Evolutionary conservation across 2,329 filamentous ascomycete species (phyloP).

Genomic region (Huntiella decipiens): DNA sequence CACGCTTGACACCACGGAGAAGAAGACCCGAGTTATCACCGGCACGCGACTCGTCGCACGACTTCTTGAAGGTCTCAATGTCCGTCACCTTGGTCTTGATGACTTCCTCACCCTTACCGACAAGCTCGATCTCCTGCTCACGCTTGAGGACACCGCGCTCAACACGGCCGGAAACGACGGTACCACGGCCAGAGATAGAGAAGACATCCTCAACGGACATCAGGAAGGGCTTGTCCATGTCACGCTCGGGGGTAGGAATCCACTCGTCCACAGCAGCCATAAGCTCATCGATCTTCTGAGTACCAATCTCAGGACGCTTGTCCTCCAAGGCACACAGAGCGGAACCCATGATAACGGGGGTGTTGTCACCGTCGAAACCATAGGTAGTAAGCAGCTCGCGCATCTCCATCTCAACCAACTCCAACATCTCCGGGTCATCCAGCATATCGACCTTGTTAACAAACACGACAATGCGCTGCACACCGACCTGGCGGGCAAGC

Average conservation of each 20-base stretch:
- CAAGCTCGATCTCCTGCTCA: conserved; percentile 83
- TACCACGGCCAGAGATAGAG: conserved; percentile 83
- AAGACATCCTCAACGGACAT: conserved; percentile 95
- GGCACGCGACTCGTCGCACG: conserved; percentile 85
- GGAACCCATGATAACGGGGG: conserved; percentile 91
- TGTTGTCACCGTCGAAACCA: conserved; percentile 95
- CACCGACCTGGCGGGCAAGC: conserved; percentile 92
- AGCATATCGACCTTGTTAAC: conserved; percentile 99
- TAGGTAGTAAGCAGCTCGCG: conserved; percentile 83
- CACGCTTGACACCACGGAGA: conserved; percentile 85
- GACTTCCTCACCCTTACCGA: conserved; percentile 62
- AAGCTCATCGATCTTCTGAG: conserved; percentile 76
- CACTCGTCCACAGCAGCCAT: conserved; percentile 77
- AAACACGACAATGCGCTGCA: conserved; percentile 95
- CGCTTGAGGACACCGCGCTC: conserved; percentile 89
- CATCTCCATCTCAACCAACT: conserved; percentile 99
- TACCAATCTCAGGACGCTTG: conserved; percentile 72
- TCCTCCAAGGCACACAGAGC: conserved; percentile 85
- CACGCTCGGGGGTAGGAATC: conserved; percentile 90
- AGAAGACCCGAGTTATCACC: conserved; percentile 97
- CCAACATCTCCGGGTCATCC: conserved; percentile 97
- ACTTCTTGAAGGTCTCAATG: conserved; percentile 99
- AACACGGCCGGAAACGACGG: conserved; percentile 89
- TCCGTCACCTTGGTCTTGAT: conserved; percentile 99
- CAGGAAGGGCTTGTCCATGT: conserved; percentile 95